Conservation (phyloP, 768 basidiomycete species). For the Trametes maxima region DNA sequence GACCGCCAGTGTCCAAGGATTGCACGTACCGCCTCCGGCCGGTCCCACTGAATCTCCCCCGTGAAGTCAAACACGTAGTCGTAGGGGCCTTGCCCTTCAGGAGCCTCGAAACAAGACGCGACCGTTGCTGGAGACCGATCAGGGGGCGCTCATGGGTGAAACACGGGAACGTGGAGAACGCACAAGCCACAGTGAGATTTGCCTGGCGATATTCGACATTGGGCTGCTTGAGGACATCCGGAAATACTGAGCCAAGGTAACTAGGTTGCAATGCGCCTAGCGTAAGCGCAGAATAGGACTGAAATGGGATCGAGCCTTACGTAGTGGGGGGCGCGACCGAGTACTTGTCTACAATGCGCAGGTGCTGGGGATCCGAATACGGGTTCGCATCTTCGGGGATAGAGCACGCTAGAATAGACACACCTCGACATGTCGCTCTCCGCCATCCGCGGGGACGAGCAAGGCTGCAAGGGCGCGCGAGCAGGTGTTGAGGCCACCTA, state of each 20-base stretch:
- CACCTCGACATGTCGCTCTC: constrained; percentile 71
- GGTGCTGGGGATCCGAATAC: constrained; percentile 45
- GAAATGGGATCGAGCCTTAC: constrained; percentile 43
- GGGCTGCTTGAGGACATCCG: constrained; percentile 64
- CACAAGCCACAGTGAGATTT: constrained; percentile 75
- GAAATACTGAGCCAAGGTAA: constrained; percentile 78
- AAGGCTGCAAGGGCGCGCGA: constrained; percentile 69
- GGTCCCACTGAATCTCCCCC: constrained; percentile 76
- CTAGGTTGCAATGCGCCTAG: constrained; percentile 40
- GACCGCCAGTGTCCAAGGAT: background rate
- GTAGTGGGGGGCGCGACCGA: constrained; percentile 76
- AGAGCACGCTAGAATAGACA: constrained; percentile 26
- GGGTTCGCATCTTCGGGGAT: constrained; percentile 17
- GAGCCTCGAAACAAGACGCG: constrained; percentile 68
- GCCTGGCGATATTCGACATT: constrained; percentile 81
- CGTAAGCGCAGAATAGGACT: constrained; percentile 26
- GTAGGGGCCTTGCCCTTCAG: constrained; percentile 67
- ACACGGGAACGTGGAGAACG: constrained; percentile 28
- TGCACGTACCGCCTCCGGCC: constrained; percentile 66
- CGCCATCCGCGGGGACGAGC: constrained; percentile 66
- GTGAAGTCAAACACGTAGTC: constrained; percentile 85
- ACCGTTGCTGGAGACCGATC: constrained; percentile 56
- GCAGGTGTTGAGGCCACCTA: constrained; percentile 82
- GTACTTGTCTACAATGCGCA: constrained; percentile 75
- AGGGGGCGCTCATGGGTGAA: constrained; percentile 18